Evolutionary conservation across 768 basidiomycete genomes (phyloP).

Genomic region (Mrakia frigida): DNA sequence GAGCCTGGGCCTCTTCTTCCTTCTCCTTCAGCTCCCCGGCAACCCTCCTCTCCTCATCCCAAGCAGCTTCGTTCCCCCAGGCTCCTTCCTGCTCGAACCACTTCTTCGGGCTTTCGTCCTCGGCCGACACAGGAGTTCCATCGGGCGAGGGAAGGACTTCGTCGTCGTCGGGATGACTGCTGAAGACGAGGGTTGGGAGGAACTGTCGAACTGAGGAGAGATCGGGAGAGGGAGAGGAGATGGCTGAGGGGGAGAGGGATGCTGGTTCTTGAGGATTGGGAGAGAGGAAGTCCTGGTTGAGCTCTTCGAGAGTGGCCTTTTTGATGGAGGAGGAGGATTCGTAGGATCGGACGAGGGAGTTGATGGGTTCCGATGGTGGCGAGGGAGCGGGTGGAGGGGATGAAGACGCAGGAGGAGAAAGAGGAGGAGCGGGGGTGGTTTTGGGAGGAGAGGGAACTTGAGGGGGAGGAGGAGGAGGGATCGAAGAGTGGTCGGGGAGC

Average conservation of each 20-base stretch:
- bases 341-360: neutral
- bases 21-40: neutral
- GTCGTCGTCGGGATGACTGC: slow-evolving; percentile 1
- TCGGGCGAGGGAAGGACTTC: neutral
- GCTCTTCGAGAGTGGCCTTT: neutral
- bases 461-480: slow-evolving; percentile 3
- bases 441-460: neutral
- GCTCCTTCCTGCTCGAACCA: neutral
- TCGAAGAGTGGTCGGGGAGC: slow-evolving; percentile 2
- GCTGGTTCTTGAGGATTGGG: neutral
- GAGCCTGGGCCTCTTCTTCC: neutral
- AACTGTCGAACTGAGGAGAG: neutral
- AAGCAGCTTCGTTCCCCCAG: neutral
- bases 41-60: neutral
- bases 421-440: neutral
- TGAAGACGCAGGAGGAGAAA: neutral
- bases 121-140: neutral
- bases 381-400: neutral
- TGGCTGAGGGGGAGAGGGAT: neutral
- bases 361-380: neutral
- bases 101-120: slow-evolving; percentile 9
- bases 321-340: neutral
- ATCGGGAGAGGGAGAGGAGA: neutral
- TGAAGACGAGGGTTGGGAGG: slow-evolving; percentile 11
- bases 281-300: neutral